Evolutionary conservation across 2,329 filamentous ascomycete genomes (phyloP).

Genomic region (Emergomyces orientalis): DNA sequence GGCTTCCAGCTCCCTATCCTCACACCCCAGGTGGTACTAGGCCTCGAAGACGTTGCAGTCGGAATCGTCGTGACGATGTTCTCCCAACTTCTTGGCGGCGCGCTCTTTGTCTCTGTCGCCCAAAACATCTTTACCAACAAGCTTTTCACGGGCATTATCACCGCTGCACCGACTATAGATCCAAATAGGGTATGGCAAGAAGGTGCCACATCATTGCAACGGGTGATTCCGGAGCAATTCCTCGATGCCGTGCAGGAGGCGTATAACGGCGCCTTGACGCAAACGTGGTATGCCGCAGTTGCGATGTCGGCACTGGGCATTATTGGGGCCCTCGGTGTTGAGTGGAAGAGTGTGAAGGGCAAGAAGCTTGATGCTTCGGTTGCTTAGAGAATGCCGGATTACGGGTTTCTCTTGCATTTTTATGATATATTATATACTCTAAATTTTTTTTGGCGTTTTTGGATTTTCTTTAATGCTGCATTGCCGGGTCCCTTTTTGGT

Average conservation of each 20-base stretch:
- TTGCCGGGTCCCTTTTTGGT: background rate
- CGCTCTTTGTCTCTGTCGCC: conserved; percentile 30
- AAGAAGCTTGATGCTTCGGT: conserved; percentile 22
- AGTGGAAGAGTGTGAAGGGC: conserved; percentile 36
- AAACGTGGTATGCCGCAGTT: conserved; percentile 33
- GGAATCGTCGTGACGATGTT: conserved; percentile 32
- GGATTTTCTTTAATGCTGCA: background rate
- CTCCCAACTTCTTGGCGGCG: conserved; percentile 29
- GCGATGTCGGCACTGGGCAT: conserved; percentile 30
- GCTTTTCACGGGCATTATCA: conserved; percentile 22
- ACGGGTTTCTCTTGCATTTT: background rate
- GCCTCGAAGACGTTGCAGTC: conserved; percentile 25
- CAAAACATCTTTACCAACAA: conserved; percentile 34
- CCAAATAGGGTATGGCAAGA: conserved; percentile 23
- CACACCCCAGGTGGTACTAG: conserved; percentile 28
- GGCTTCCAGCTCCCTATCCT: conserved; percentile 31
- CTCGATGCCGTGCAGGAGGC: conserved; percentile 26
- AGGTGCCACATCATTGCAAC: conserved; percentile 33
- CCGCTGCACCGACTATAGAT: conserved; percentile 21
- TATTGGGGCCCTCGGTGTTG: conserved; percentile 28
- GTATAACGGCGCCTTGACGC: conserved; percentile 31
- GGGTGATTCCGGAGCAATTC: conserved; percentile 20
- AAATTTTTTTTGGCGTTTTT: too few species aligned
- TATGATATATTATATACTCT: background rate
- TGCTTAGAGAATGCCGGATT: background rate